A percentile compares a stretch with the other conserved stretches of the same genome.
These are phyloP conservation scores for Pascua guehoae DNA, from an alignment of 1,284 basidiomycete genomes.

Conservation along the genomic window DNA sequence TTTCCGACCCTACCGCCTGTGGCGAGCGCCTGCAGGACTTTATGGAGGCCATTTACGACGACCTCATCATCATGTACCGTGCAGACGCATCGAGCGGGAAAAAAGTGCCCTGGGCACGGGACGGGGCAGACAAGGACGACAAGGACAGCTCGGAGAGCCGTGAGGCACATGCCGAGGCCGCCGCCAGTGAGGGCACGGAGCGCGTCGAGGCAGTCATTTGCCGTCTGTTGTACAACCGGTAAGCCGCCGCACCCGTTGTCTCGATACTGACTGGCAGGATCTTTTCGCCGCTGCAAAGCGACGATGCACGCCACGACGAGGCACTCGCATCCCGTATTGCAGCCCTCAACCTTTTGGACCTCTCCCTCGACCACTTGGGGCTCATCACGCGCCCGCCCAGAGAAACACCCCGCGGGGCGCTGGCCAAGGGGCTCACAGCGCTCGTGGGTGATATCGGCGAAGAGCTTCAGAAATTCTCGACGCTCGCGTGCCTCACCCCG, in stretches of 20 bases:
- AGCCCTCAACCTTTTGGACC: slow-evolving; percentile 82
- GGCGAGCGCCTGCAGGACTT: slow-evolving; percentile 68
- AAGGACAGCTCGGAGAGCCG: background rate
- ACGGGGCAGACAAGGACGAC: background rate
- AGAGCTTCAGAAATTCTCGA: slow-evolving; percentile 70
- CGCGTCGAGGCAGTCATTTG: slow-evolving; percentile 67
- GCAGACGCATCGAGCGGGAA: background rate
- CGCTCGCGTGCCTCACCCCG: slow-evolving; percentile 60
- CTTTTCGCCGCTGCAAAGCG: slow-evolving; percentile 64
- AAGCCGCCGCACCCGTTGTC: slow-evolving; percentile 18
- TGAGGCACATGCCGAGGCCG: slow-evolving; percentile 37
- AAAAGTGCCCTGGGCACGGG: too few relatives aligned
- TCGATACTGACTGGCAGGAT: slow-evolving; percentile 49
- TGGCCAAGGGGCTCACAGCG: slow-evolving; percentile 57
- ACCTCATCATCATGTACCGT: slow-evolving; percentile 49
- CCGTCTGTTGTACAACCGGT: slow-evolving; percentile 68
- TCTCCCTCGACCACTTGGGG: slow-evolving; percentile 80
- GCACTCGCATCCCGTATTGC: slow-evolving; percentile 81
- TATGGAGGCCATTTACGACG: slow-evolving; percentile 61
- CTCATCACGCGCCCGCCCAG: slow-evolving; percentile 58
- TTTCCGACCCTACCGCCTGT: slow-evolving; percentile 47
- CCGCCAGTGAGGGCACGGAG: slow-evolving; percentile 57
- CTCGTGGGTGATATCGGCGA: slow-evolving; percentile 72
- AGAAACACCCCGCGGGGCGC: slow-evolving; percentile 49
- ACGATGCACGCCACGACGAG: slow-evolving; percentile 81